phyloP scores from a whole-genome alignment of 371 early-diverging fungal species.

The Mucor plumbeus region DNA sequence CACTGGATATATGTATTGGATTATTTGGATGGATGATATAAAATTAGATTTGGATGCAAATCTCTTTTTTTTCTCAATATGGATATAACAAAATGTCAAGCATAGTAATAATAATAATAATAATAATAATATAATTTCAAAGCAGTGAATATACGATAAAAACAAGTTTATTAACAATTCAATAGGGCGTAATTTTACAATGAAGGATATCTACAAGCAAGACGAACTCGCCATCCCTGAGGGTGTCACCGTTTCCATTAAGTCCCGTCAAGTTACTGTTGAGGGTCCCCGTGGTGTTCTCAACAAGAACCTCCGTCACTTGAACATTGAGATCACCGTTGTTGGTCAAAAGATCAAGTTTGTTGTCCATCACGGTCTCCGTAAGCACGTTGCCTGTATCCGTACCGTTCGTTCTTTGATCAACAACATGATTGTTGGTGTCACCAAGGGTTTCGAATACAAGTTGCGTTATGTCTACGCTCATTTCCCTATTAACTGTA shows the following conservation, averaged over 20 bases:
- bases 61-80: neutral
- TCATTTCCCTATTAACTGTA: constrained; percentile 99
- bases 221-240: constrained; percentile 83
- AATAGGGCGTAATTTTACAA: constrained; percentile 27
- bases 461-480: constrained; percentile 99
- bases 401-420: constrained; percentile 98
- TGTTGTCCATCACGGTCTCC: constrained; percentile 96
- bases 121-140: no score
- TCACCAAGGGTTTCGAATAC: constrained; percentile 99
- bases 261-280: constrained; percentile 80
- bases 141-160: no score
- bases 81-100: neutral
- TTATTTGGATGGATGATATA: constrained; percentile 34
- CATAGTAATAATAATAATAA: neutral
- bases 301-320: constrained; percentile 93
- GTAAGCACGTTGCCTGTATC: constrained; percentile 98
- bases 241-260: constrained; percentile 75
- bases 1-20: constrained; percentile 2
- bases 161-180: neutral
- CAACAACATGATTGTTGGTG: constrained; percentile 98
- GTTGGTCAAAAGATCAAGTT: constrained; percentile 67
- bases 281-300: constrained; percentile 92
- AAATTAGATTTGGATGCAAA: neutral
- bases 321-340: constrained; percentile 87
- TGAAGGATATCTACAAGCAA: constrained; percentile 89